Conservation (phyloP, 2,329 filamentous ascomycete species). For the Daldinia sp. region DNA sequence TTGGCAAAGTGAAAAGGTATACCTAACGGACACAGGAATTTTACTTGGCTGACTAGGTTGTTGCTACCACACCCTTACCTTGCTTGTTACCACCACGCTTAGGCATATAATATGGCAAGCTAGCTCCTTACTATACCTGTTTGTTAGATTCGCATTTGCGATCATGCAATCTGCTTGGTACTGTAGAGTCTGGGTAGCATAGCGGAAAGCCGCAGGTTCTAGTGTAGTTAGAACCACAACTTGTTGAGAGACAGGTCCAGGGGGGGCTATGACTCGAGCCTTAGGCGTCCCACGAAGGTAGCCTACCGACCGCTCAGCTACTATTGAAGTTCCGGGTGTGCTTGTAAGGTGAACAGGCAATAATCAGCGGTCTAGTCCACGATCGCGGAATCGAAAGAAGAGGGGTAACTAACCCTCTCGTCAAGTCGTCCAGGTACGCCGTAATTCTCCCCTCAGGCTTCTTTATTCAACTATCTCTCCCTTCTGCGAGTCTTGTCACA, state of each 20-base stretch:
- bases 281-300: conserved; percentile 45
- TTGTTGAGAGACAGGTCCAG: conserved; percentile 49
- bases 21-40: conserved; percentile 37
- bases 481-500: conserved; percentile 29
- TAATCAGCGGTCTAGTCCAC: conserved; percentile 1
- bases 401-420: conserved; percentile 5
- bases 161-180: conserved; percentile 47
- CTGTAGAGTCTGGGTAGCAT: conserved; percentile 43
- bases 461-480: conserved; percentile 27
- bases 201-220: conserved; percentile 56
- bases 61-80: conserved; percentile 28
- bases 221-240: conserved; percentile 52
- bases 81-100: conserved; percentile 31
- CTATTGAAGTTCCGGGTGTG: conserved; percentile 11
- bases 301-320: conserved; percentile 35
- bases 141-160: conserved; percentile 49
- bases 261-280: conserved; percentile 56
- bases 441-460: conserved; percentile 28
- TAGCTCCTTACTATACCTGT: conserved; percentile 50
- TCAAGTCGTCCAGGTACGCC: conserved; percentile 33
- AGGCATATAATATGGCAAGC: conserved; percentile 34
- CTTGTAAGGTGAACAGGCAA: conserved; percentile 16
- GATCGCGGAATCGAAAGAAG: conserved; percentile 11
- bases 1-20: conserved; percentile 20
- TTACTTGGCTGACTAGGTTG: conserved; percentile 15